Conservation (phyloP, 2,329 filamentous ascomycete genomes). For the Tolypocladium guangdongense region DNA sequence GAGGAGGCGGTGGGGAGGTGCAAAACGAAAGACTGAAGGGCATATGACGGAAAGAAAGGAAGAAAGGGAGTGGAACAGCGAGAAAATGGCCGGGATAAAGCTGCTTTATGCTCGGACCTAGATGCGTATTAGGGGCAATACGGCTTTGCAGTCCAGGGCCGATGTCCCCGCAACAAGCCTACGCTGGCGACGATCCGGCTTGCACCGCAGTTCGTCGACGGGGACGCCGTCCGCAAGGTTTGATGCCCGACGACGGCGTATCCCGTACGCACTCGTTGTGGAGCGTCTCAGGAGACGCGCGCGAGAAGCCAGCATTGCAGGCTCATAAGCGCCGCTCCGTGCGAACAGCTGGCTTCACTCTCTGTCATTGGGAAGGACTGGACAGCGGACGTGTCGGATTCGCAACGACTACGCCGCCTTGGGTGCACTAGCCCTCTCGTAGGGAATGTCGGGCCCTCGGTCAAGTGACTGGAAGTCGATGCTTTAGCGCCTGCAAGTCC, state of each 20-base stretch:
- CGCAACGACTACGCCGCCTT: too few relatives aligned
- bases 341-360: not conserved
- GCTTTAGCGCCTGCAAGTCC: not conserved
- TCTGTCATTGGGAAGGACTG: not conserved
- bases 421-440: not conserved
- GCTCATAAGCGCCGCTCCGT: not conserved
- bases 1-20: not conserved
- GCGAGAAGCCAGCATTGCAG: not conserved
- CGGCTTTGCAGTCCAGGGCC: not conserved
- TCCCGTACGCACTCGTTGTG: not conserved
- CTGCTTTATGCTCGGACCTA: too few relatives aligned
- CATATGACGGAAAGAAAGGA: not conserved
- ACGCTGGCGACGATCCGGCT: not conserved
- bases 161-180: not conserved
- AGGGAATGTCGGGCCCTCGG: slow-evolving; percentile 1
- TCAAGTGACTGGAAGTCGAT: slow-evolving; percentile 2
- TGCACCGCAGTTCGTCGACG: not conserved
- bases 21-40: not conserved
- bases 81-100: not conserved
- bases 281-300: not conserved
- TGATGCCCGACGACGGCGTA: not conserved
- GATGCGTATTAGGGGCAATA: not conserved
- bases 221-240: not conserved
- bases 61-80: not conserved
- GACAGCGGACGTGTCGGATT: too few relatives aligned